Base-by-base conservation (phyloP, 768 basidiomycete species). In the Leccinum longicurvipes region DNA sequence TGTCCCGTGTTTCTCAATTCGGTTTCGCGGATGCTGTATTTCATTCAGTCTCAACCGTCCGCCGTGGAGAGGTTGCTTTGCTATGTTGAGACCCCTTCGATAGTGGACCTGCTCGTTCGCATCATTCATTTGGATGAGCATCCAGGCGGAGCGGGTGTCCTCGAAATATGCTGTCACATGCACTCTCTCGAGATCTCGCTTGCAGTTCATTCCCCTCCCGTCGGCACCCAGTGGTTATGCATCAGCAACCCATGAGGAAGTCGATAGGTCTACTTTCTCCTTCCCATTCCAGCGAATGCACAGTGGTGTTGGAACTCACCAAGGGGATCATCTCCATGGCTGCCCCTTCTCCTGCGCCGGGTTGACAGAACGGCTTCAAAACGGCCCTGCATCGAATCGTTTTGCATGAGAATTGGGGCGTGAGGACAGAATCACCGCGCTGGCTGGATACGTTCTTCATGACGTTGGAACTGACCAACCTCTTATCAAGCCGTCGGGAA, bases 271-370 rank as follows among this genome's bases (percentile, higher is more conserved):
- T 94, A 46, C 82, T 99, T 23, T 90, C 93, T 14, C 93, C 97
- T 0, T 69, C 79, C 10, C 77, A 91, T 57, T 80, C 84, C 21
- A 76, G 84, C 32, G 86, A 91, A 82, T 89, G 53, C 97, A 98
- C 71, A 79, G 86, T 93, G 55, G 91, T 93, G 29, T 82, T 93
- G 0, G 97, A 99, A 55, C 79, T 98, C 53, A 84, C 98, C 66
- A 96, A 96, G 70, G 88, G 88, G 48, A 93, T 98, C 60, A 94
- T 99, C 60, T 89, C 92, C 34, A 88, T 97, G 80, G 91, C 93
- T 32, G 87, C 93, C 1, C 91, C 92, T 6, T 89, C 93, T 0
- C 89, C 91, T 3, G 86, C 4, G 84, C 84, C 54, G 90, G 79
- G 54, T 79, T 93, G 62, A 80, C 86, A 45, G 82, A 87, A 64